Evolutionary conservation across 1,139 yeast species (phyloP).

Genomic region (Diutina catenulata): DNA sequence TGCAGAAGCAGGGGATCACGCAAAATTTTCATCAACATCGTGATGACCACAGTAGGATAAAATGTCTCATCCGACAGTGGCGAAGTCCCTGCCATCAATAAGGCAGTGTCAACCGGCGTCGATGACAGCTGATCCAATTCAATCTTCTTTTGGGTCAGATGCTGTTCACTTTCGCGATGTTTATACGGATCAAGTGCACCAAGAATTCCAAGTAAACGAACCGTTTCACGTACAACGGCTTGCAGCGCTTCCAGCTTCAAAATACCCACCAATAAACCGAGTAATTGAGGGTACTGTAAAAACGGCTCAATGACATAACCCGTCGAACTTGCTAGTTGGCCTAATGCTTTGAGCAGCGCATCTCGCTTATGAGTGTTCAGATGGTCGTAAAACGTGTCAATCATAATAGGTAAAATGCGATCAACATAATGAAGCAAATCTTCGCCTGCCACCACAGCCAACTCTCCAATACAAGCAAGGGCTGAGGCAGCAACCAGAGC

Average conservation of each 20-base stretch:
- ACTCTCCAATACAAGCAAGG: slow-evolving; percentile 79
- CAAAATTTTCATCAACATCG: slow-evolving; percentile 68
- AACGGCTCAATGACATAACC: slow-evolving; percentile 94
- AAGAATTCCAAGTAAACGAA: slow-evolving; percentile 75
- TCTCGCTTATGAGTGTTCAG: slow-evolving; percentile 78
- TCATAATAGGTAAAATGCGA: slow-evolving; percentile 73
- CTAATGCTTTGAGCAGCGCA: slow-evolving; percentile 79
- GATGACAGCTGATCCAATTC: slow-evolving; percentile 76
- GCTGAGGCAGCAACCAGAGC: slow-evolving; percentile 82
- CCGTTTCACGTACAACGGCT: slow-evolving; percentile 73
- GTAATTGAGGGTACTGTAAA: slow-evolving; percentile 78
- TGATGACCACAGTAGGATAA: slow-evolving; percentile 90
- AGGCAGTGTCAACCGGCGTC: slow-evolving; percentile 81
- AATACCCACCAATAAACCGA: slow-evolving; percentile 72
- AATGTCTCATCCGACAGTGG: slow-evolving; percentile 82
- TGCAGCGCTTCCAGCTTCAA: slow-evolving; percentile 71
- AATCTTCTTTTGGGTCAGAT: slow-evolving; percentile 37
- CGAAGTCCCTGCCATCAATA: slow-evolving; percentile 87
- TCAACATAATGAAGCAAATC: slow-evolving; percentile 64
- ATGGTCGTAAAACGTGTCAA: slow-evolving; percentile 87
- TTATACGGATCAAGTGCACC: slow-evolving; percentile 97
- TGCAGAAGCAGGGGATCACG: slow-evolving; percentile 76
- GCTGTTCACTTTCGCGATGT: slow-evolving; percentile 83
- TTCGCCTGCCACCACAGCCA: slow-evolving; percentile 82
- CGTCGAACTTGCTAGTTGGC: slow-evolving; percentile 80